A percentile compares a stretch with the other conserved stretches of the same genome.
These are phyloP conservation scores for Schizophyllum amplum DNA, from an alignment of 1,284 basidiomycete genomes.

Conservation along the genomic window DNA sequence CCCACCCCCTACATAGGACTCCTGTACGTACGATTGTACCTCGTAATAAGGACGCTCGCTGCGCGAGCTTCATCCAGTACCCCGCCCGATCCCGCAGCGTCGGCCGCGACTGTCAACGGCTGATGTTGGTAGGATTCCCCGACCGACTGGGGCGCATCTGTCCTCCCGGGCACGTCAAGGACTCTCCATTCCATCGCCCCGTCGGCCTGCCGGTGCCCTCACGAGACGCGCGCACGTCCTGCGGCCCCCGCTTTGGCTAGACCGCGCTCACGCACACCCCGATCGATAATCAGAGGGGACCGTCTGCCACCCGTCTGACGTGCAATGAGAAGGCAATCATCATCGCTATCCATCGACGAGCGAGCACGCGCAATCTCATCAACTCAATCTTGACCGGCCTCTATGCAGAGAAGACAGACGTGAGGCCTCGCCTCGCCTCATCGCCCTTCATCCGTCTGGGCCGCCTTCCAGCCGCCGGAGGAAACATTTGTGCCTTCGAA, in stretches of 20 bases:
- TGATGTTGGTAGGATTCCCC: neutral
- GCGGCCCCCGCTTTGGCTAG: neutral
- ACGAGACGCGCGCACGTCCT: neutral
- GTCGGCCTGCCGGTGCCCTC: neutral
- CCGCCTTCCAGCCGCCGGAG: neutral
- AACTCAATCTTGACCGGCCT: neutral
- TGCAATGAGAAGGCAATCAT: neutral
- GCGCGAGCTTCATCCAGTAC: neutral
- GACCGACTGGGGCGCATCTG: neutral
- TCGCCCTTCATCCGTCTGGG: neutral
- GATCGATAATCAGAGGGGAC: neutral
- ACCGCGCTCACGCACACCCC: neutral
- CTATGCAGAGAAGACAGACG: neutral
- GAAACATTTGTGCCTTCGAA: neutral
- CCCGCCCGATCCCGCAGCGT: neutral
- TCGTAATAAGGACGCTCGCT: neutral
- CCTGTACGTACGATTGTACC: neutral
- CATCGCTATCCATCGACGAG: neutral
- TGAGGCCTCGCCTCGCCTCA: neutral
- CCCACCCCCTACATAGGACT: neutral
- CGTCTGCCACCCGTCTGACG: neutral
- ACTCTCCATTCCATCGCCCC: neutral
- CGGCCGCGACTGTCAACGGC: neutral
- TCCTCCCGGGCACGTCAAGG: neutral
- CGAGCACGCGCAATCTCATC: neutral